Evolutionary conservation across 2,329 filamentous ascomycete species (phyloP), one percentile per base, ranked within the genome.

Genomic region (Nigrospora sphaerica): DNA sequence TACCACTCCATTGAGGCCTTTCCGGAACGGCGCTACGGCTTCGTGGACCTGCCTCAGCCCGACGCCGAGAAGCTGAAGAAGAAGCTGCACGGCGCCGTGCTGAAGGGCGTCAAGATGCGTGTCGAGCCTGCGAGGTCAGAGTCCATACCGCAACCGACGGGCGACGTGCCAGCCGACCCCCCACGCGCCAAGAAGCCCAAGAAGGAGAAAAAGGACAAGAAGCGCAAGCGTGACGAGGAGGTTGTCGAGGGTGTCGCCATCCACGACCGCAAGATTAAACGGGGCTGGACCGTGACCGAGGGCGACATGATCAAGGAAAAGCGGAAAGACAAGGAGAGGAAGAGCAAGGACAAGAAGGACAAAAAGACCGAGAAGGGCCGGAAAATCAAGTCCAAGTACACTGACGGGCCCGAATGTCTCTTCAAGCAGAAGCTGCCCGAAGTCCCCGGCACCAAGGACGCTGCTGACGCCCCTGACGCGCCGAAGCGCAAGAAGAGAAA

Each of bases 31-130:
- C 84, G 80, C 45, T 98, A 89, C 80, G 93, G 92, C 46, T 98
- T 87, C 68, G 74, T 97, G 49, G 90, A 95, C 40, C 69, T 98
- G 34, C 91, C 91, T 1, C 68, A 64, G 3, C 79, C 81, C 66
- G 90, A 95, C 54, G 93, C 92, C 11, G 86, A 92, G n/a, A 95
- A 90, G 65, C 68, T 97, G 45, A 89, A 84, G 70, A 92, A 86
- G 69, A 97, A 93, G 70, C 76, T 97, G 42, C 87, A 95, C 72
- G 92, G 92, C 32, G 80, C 85, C 2, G 85, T 88, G 19, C 69
- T 98, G 47, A 93, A 86, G 62, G 93, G 93, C 10, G 75, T 76
- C 49, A 97, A 95, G 67, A 80, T 97, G 57, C 81, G 81, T 49
- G 80, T 98, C 49, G 88, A 96, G 57, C 82, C 85, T 52, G 93